Evolutionary conservation across 345 rosid species (phyloP), one percentile per base, ranked within the genome.

Genomic region (Xanthoceras sorbifolium): DNA sequence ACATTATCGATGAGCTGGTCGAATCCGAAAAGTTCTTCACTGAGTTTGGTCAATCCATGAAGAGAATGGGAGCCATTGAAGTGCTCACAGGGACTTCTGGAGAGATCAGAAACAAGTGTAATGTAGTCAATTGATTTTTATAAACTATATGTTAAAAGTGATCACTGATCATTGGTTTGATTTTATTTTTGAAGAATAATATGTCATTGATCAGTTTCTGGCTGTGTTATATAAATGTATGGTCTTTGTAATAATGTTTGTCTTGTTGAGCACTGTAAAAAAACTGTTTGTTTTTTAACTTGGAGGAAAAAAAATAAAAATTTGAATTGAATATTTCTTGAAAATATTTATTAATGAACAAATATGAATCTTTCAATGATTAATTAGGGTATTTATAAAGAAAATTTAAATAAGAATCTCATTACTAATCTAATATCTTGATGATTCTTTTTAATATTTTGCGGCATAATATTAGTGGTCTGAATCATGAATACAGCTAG

Each of bases 21-120:
- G 67, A 77, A 55, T 17, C 59, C 6, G 3, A 18, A 0, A 71
- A 29, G 15, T 83, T 83, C 72, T 75, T 83, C 23, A 52, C 54
- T 1, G 64, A 66, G 64, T 84, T 86, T 52, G 77, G 71, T 36
- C 46, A 54, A 38, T 79, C 89, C 69, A 86, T 86, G 84, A 25
- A 71, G 61, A 86, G 77, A 12, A 75, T 84, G 89, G 84, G 84
- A 28, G 77, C 60, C 22, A 42, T 84, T 34, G 64, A 67, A 29
- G 69, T 67, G 17, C 77, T 78, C 44, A 82, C 87, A 1, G 87
- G 89, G 20, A 54, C 31, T 1, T n/a, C 77, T 2, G 89, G 89
- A 26, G 77, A 84, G 73, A 80, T 86, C 20, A 81, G 89, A 60
- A 73, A 79, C 64, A 67, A 80, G 31, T 82, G 89, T 50, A 65